A percentile compares a stretch with the other conserved stretches of the same genome.
phyloP scores from a whole-genome alignment of 2,329 filamentous ascomycete genomes.

The Mycogone perniciosa region DNA sequence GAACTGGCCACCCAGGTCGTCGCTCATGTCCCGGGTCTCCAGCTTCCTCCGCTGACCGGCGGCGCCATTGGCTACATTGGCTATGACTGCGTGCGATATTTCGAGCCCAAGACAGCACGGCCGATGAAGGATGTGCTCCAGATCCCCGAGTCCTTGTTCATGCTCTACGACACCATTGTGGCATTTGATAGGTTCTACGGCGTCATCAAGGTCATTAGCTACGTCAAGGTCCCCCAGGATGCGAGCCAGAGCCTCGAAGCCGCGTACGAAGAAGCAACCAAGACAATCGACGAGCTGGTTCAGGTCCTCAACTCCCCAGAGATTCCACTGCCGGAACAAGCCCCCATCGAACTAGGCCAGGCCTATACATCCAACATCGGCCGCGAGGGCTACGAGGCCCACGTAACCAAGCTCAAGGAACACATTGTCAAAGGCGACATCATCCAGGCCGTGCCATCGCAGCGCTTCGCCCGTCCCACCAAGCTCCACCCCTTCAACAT shows the following conservation, averaged over 20 bases:
- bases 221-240: conserved; percentile 63
- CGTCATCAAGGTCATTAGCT: conserved; percentile 88
- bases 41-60: conserved; percentile 78
- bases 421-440: conserved; percentile 92
- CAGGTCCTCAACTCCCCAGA: conserved; percentile 66
- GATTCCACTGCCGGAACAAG: conserved; percentile 70
- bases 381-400: conserved; percentile 78
- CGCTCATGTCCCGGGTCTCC: conserved; percentile 73
- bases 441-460: conserved; percentile 94
- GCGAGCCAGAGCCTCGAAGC: conserved; percentile 45
- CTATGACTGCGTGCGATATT: conserved; percentile 96
- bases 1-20: conserved; percentile 76
- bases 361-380: conserved; percentile 92
- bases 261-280: conserved; percentile 60
- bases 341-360: conserved; percentile 63
- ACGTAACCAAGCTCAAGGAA: conserved; percentile 78
- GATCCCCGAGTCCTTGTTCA: conserved; percentile 92
- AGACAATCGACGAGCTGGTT: conserved; percentile 60
- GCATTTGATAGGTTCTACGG: conserved; percentile 94
- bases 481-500: conserved; percentile 95
- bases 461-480: conserved; percentile 85
- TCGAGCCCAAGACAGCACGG: conserved; percentile 91
- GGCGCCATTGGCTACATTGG: conserved; percentile 95
- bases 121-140: conserved; percentile 81
- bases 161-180: conserved; percentile 92